A percentile compares a stretch with the other conserved stretches of the same genome.
phyloP scores from a whole-genome alignment of 139 green algal species.

The Chlamydomonas schloesseri region DNA sequence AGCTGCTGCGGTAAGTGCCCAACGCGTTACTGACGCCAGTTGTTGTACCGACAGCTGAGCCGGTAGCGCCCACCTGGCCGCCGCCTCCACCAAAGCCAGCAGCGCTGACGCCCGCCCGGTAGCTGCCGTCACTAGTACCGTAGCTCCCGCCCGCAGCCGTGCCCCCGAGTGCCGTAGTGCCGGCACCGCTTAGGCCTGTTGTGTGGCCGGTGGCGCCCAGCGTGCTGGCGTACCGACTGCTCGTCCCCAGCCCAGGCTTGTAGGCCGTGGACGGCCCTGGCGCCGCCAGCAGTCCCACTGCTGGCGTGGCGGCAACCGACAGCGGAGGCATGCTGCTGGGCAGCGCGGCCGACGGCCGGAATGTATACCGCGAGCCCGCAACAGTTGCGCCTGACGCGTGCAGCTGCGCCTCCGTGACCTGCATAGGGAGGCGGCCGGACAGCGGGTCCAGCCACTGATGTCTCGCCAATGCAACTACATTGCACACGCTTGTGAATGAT shows the following conservation, averaged over 20 bases:
- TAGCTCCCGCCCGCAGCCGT: too few species aligned
- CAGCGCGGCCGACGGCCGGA: conserved; percentile 46
- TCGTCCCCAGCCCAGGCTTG: neutral
- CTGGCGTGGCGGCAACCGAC: conserved; percentile 15
- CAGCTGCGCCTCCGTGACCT: conserved; percentile 85
- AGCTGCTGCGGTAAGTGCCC: neutral
- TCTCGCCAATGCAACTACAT: too few species aligned
- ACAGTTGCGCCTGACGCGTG: conserved; percentile 43
- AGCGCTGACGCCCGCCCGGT: neutral
- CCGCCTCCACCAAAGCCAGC: neutral
- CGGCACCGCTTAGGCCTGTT: neutral
- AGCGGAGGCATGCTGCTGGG: neutral
- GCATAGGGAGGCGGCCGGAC: neutral
- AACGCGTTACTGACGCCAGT: too few species aligned
- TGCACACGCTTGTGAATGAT: too few species aligned
- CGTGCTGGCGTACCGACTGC: neutral
- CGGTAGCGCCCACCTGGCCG: neutral
- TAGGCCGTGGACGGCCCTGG: conserved; percentile 1
- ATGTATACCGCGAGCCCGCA: conserved; percentile 64
- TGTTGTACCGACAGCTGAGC: neutral
- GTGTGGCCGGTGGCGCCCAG: neutral
- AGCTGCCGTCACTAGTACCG: neutral
- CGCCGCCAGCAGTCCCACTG: conserved; percentile 24
- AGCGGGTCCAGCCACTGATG: neutral
- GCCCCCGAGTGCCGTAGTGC: neutral